Base-by-base conservation (phyloP, 2,329 filamentous ascomycete species). In the Epichloe scottii region DNA sequence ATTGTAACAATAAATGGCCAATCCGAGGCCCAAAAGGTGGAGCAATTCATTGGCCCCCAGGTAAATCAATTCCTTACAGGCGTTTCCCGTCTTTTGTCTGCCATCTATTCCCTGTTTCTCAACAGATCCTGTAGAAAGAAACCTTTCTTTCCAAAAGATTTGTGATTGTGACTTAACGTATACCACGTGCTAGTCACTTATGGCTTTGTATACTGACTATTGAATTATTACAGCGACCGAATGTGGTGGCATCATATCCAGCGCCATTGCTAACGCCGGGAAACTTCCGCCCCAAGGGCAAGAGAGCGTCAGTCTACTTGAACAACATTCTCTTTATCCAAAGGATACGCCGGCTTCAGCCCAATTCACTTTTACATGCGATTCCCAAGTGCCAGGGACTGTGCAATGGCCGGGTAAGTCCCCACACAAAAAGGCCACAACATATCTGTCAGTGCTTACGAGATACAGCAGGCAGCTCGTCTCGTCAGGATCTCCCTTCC, bases 301-400 rank as follows among this genome's bases (percentile, higher is more conserved):
- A 63, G 87, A 91, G 62, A 93, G 89, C 66, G 75, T 84, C 56
- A 91, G 85, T 65, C 75, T 90, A 53, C 70, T 94, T 46, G 83
- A 88, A 52, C 85, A 88, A 63, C 81, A 85, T 65, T 62, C 63
- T 8, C 71, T 77, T 17, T 68, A 74, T 5, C 73, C 74, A 52
- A 84, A 79, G 60, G 64, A 78, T 4, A 81, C 77, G 37, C 81
- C 87, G 4, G 79, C 84, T 5, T 88, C 89, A 51, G 85, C 87
- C 0, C 89, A 96, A 60, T 98, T 98, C 65, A 98, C 93, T 10
- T 98, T 98, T 63, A 95, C 89, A 12, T 96, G 89, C 67, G 87
- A 94, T 61, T 91, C 90, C 1, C 89, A 93, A 63, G 88, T 89
- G 38, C 84, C 87, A 1, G 88, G 85, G 53, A 82, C 85, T 51